These are phyloP conservation scores for Brassica cretica DNA, from an alignment of 345 rosid species.

Conservation along the genomic window DNA sequence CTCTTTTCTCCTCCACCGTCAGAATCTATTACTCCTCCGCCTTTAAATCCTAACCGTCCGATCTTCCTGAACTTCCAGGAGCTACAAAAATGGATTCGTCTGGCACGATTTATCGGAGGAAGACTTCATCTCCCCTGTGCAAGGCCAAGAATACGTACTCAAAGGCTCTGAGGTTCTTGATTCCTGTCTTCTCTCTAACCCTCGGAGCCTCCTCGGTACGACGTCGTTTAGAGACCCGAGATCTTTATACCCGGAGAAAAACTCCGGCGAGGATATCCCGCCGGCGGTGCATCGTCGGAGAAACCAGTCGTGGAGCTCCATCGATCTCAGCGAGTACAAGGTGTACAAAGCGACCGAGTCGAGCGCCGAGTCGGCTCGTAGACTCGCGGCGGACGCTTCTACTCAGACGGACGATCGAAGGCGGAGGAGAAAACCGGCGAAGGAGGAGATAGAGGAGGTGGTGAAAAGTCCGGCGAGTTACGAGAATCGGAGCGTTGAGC, in stretches of 20 bases:
- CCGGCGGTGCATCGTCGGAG: conserved; percentile 48
- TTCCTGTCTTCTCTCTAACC: conserved; percentile 38
- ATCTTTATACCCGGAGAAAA: conserved; percentile 27
- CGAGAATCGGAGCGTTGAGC: conserved; percentile 55
- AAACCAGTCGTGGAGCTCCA: conserved; percentile 84
- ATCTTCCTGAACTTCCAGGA: conserved; percentile 47
- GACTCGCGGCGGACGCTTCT: conserved; percentile 78
- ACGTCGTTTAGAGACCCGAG: conserved; percentile 52
- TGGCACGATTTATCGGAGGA: conserved; percentile 87
- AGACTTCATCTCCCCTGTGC: conserved; percentile 81
- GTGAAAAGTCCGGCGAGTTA: conserved; percentile 27
- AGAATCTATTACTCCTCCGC: conserved; percentile 10
- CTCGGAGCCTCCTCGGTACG: conserved; percentile 47
- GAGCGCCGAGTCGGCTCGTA: conserved; percentile 49
- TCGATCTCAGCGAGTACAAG: conserved; percentile 75
- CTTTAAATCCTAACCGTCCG: conserved; percentile 3
- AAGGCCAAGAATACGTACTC: conserved; percentile 84
- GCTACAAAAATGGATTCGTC: conserved; percentile 90
- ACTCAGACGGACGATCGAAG: conserved; percentile 82
- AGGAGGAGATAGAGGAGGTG: conserved; percentile 38
- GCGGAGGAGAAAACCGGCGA: conserved; percentile 53
- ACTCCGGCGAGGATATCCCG: conserved; percentile 43
- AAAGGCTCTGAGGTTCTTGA: conserved; percentile 88
- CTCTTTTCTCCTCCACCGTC: not conserved
- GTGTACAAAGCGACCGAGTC: conserved; percentile 67